Evolutionary conservation across 2,329 filamentous ascomycete species (phyloP).

Genomic region (Fusarium sororula): DNA sequence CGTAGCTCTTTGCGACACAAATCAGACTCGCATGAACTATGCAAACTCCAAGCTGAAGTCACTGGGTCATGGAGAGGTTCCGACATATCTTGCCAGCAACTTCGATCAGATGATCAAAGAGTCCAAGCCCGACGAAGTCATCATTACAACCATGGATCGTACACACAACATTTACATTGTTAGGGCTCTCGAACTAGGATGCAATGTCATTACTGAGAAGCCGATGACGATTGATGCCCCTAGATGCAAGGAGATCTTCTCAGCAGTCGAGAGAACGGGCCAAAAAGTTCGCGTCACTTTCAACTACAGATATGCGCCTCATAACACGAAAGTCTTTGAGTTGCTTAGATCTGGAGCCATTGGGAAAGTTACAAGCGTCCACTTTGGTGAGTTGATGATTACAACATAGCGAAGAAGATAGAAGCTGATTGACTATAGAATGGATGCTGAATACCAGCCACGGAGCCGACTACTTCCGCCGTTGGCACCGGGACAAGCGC

Average conservation of each 20-base stretch:
- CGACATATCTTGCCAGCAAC: conserved; percentile 62
- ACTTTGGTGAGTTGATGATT: conserved; percentile 51
- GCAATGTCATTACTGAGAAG: conserved; percentile 70
- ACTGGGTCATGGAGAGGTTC: conserved; percentile 58
- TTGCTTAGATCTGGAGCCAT: conserved; percentile 63
- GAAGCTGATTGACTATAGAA: conserved; percentile 46
- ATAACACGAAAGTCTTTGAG: conserved; percentile 68
- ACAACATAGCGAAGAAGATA: accelerated
- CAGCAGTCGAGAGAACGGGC: conserved; percentile 42
- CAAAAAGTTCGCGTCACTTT: conserved; percentile 66
- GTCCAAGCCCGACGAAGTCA: conserved; percentile 67
- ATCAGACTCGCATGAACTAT: conserved; percentile 66
- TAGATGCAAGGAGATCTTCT: conserved; percentile 60
- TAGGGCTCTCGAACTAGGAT: conserved; percentile 66
- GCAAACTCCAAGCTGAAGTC: conserved; percentile 59
- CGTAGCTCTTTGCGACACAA: conserved; percentile 68
- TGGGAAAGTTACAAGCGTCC: conserved; percentile 64
- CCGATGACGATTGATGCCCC: conserved; percentile 70
- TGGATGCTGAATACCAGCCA: conserved; percentile 71
- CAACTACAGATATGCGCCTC: conserved; percentile 73
- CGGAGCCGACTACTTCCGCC: conserved; percentile 70
- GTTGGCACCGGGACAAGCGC: conserved; percentile 69
- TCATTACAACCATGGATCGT: conserved; percentile 70
- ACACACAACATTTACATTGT: conserved; percentile 70
- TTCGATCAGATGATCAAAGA: conserved; percentile 68